Conservation (phyloP, 2,329 filamentous ascomycete genomes). For the Verticillium tricorpus region DNA sequence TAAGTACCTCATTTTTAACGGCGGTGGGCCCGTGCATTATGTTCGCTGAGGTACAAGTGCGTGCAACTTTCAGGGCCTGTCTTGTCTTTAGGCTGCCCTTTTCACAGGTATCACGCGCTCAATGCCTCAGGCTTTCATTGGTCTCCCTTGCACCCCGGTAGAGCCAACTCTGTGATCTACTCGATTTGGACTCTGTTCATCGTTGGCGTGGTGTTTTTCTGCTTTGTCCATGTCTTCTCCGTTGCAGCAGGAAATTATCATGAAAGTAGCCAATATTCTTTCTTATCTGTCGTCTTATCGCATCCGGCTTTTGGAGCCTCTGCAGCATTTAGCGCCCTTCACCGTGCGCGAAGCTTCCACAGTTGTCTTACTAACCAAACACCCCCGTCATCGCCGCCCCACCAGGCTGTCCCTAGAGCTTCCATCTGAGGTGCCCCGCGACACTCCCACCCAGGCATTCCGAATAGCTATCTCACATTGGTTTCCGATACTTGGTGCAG, state of each 20-base stretch:
- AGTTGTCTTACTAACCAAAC: not conserved
- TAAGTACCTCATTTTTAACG: not conserved
- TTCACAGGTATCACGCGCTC: no score
- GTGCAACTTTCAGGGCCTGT: not conserved
- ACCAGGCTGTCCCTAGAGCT: not conserved
- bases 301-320: not conserved
- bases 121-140: no score
- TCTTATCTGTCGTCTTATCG: not conserved
- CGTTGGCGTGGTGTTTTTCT: not conserved
- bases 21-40: not conserved
- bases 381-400: not conserved
- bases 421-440: not conserved
- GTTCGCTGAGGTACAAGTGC: not conserved
- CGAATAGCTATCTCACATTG: not conserved
- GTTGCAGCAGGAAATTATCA: not conserved
- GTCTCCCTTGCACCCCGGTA: no score
- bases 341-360: conserved; percentile 2
- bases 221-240: not conserved
- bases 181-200: no score
- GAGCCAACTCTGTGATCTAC: not conserved
- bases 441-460: not conserved
- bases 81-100: no score
- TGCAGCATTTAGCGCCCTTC: not conserved
- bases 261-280: not conserved
- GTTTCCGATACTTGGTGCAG: not conserved